Evolutionary conservation across 768 basidiomycete genomes (phyloP).

Genomic region (Filobasidium floriforme): DNA sequence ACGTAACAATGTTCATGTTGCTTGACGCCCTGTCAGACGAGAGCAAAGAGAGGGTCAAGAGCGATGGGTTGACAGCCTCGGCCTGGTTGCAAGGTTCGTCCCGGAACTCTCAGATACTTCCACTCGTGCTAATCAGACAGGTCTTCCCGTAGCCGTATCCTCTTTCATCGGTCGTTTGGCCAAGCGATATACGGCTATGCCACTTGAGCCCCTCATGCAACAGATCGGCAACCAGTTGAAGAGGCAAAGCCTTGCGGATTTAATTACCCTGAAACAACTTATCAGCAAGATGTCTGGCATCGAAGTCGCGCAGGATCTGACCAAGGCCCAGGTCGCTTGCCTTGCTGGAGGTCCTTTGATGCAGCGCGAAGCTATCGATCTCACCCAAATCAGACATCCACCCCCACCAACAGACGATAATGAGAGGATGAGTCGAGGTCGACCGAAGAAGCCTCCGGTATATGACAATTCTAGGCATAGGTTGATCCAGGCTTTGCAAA

Average conservation of each 20-base stretch:
- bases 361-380: conserved; percentile 63
- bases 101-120: conserved; percentile 9
- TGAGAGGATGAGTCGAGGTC: conserved; percentile 17
- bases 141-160: conserved; percentile 61
- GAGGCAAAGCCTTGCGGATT: conserved; percentile 63
- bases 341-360: conserved; percentile 86
- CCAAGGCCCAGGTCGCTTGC: conserved; percentile 76
- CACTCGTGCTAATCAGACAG: conserved; percentile 16
- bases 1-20: conserved; percentile 79
- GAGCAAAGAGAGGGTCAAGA: conserved; percentile 70
- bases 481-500: conserved; percentile 40
- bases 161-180: conserved; percentile 90
- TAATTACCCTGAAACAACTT: conserved; percentile 82
- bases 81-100: conserved; percentile 86
- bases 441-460: conserved; percentile 30
- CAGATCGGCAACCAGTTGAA: conserved; percentile 88
- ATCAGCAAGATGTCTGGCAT: conserved; percentile 95
- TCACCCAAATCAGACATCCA: conserved; percentile 34
- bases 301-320: conserved; percentile 78
- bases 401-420: conserved; percentile 25
- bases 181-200: conserved; percentile 65
- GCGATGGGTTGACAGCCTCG: conserved; percentile 80
- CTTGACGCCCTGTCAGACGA: conserved; percentile 81
- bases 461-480: conserved; percentile 39
- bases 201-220: conserved; percentile 72